These are phyloP conservation scores for Cenococcum geophilum DNA, from an alignment of 495 filamentous ascomycete species.

Conservation along the genomic window DNA sequence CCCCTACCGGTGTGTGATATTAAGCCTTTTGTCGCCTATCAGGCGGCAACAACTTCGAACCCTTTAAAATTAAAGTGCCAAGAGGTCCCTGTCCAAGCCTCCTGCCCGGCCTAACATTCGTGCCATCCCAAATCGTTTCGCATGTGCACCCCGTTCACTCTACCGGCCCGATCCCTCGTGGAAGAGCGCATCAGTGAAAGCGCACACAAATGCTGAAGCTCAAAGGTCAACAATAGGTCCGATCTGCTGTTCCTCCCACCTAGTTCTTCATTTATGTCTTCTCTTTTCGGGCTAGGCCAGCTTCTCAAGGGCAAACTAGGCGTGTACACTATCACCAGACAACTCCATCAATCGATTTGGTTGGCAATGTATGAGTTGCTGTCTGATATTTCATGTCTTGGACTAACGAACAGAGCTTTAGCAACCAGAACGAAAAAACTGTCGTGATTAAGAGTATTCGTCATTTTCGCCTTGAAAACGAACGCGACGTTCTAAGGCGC, in stretches of 20 bases:
- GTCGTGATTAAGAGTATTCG: constrained; percentile 41
- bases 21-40: too few relatives aligned
- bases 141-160: not conserved
- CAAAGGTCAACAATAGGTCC: not conserved
- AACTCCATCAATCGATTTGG: constrained; percentile 32
- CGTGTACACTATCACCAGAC: constrained; percentile 10
- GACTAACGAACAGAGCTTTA: constrained; percentile 13
- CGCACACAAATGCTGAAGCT: not conserved
- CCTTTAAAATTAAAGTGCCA: not conserved
- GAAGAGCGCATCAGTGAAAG: not conserved
- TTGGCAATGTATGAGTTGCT: constrained; percentile 36
- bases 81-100: not conserved
- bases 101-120: not conserved
- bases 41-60: not conserved
- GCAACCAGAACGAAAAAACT: constrained; percentile 30
- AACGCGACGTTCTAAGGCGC: constrained; percentile 41
- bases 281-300: not conserved
- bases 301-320: constrained; percentile 2
- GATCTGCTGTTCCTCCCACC: not conserved
- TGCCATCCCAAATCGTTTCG: not conserved
- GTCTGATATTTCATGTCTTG: not conserved
- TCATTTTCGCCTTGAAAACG: constrained; percentile 41
- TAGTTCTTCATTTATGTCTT: not conserved
- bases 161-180: not conserved
- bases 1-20: too few relatives aligned